Percentiles rank a stretch among this genome's conserved stretches.
These are phyloP conservation scores for Trichoderma sp. DNA, from an alignment of 2,329 filamentous ascomycete species.

Conservation along the genomic window DNA sequence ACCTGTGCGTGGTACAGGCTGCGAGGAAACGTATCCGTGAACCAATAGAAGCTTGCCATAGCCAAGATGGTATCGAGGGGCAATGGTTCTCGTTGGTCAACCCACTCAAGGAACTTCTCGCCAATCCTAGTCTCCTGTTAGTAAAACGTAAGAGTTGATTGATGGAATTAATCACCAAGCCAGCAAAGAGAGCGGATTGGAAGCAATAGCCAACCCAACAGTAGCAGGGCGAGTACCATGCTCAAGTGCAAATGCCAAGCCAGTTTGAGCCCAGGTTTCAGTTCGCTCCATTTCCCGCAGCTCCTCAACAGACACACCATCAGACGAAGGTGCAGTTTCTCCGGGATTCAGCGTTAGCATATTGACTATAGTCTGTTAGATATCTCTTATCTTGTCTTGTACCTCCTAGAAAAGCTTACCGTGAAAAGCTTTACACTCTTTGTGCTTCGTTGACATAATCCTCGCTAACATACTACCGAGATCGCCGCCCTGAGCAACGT, in stretches of 20 bases:
- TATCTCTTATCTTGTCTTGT: not conserved
- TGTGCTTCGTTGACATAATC: not conserved
- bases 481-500: not conserved
- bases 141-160: not conserved
- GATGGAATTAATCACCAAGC: not conserved
- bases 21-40: not conserved
- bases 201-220: not conserved
- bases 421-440: not conserved
- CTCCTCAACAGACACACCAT: not conserved
- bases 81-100: not conserved
- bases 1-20: not conserved
- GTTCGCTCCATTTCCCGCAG: not conserved
- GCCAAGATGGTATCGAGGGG: not conserved
- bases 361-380: not conserved
- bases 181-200: not conserved
- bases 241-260: conserved; percentile 2
- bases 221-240: conserved; percentile 3
- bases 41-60: not conserved
- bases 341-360: not conserved
- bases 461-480: not conserved
- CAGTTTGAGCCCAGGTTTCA: conserved; percentile 21
- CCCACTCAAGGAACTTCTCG: not conserved
- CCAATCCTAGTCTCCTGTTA: not conserved
- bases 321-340: not conserved
- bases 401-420: not conserved